Evolutionary conservation across 495 filamentous ascomycete species (phyloP).

Genomic region (Penicillium arizonense): DNA sequence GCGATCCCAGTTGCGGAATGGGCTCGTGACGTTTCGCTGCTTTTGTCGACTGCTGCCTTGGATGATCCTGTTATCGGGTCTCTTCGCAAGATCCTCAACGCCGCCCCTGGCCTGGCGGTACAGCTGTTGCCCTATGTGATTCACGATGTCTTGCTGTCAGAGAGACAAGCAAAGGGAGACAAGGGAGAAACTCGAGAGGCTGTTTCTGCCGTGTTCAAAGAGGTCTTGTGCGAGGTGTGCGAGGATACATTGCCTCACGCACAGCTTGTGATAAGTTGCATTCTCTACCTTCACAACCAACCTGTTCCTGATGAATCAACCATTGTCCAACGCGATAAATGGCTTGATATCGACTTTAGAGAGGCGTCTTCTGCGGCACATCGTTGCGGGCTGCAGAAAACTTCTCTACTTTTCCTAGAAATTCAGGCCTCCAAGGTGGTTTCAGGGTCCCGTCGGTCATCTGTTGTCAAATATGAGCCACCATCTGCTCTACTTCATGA

Average conservation of each 20-base stretch:
- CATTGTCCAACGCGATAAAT: conserved; percentile 72
- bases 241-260: conserved; percentile 46
- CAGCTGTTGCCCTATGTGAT: conserved; percentile 75
- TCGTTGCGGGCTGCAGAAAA: conserved; percentile 81
- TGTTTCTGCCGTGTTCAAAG: conserved; percentile 46
- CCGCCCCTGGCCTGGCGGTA: conserved; percentile 65
- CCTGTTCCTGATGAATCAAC: conserved; percentile 71
- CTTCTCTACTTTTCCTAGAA: conserved; percentile 80
- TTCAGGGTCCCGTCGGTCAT: conserved; percentile 65
- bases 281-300: conserved; percentile 88
- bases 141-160: conserved; percentile 67
- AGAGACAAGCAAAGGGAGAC: conserved; percentile 32
- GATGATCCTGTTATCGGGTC: conserved; percentile 65
- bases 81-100: conserved; percentile 58
- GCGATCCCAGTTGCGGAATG: conserved; percentile 45
- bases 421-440: conserved; percentile 56
- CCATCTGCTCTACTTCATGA: conserved; percentile 67
- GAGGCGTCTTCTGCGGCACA: conserved; percentile 74
- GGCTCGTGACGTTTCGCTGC: conserved; percentile 61
- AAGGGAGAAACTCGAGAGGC: conserved; percentile 25
- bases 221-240: conserved; percentile 25
- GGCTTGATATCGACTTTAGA: conserved; percentile 81
- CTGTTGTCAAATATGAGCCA: conserved; percentile 53
- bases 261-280: conserved; percentile 67
- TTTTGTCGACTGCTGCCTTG: conserved; percentile 57